These are phyloP conservation scores for Leptomonas pyrrhocoris DNA, from an alignment of 208 protist genomes.

Conservation along the genomic window DNA sequence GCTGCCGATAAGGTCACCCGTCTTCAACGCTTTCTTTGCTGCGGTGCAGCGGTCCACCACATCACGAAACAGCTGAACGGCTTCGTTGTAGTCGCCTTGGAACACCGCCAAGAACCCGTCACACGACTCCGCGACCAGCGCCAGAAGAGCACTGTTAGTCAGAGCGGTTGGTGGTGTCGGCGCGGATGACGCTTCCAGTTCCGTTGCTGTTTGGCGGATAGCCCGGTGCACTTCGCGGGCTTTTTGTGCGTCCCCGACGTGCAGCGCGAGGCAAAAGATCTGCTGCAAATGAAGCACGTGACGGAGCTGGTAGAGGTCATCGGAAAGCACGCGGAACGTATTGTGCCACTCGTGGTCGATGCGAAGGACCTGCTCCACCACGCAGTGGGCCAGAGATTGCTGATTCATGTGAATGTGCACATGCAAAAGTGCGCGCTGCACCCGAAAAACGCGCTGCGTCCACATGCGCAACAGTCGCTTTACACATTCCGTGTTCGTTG, in stretches of 20 bases:
- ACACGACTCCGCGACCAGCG: slow-evolving; percentile 19
- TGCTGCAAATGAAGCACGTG: slow-evolving; percentile 47
- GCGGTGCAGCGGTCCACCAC: slow-evolving; percentile 16
- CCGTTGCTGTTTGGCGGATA: background rate
- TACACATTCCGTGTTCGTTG: background rate
- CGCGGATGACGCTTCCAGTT: background rate
- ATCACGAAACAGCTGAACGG: slow-evolving; percentile 17
- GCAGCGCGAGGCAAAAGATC: slow-evolving; percentile 40
- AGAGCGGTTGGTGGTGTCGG: background rate
- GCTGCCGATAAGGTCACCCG: background rate
- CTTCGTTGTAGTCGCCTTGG: slow-evolving; percentile 15
- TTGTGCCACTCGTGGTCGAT: slow-evolving; percentile 28
- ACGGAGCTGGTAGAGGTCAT: slow-evolving; percentile 31
- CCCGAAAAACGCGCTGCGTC: slow-evolving; percentile 43
- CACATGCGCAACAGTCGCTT: slow-evolving; percentile 28
- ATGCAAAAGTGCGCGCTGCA: slow-evolving; percentile 65
- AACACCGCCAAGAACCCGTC: slow-evolving; percentile 32
- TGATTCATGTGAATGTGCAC: slow-evolving; percentile 61
- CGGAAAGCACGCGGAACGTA: slow-evolving; percentile 20
- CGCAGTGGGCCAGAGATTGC: slow-evolving; percentile 52
- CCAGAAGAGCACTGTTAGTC: slow-evolving; percentile 13
- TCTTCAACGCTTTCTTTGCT: slow-evolving; percentile 10
- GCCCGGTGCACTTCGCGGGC: slow-evolving; percentile 14
- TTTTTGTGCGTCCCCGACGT: slow-evolving; percentile 28
- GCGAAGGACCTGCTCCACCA: slow-evolving; percentile 50